A percentile compares a stretch with the other conserved stretches of the same genome.
Evolutionary conservation across 1,284 basidiomycete genomes (phyloP).

Genomic region (Ceratobasidium sp.): DNA sequence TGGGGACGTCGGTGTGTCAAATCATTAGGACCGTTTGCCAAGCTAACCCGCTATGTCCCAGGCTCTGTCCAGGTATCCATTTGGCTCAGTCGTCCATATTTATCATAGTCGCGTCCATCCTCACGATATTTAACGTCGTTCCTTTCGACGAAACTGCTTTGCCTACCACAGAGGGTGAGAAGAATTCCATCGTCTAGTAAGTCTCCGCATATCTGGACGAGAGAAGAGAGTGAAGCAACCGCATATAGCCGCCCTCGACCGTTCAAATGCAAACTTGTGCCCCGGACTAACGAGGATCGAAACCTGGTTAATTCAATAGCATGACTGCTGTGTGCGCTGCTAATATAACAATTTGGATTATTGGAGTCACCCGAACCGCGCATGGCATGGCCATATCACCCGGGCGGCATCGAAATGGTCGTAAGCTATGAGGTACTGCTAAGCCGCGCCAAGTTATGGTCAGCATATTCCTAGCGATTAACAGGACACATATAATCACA

Average conservation of each 20-base stretch:
- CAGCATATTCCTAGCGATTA: no score
- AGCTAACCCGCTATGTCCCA: background rate
- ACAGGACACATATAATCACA: no score
- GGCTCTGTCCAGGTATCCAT: constrained; percentile 28
- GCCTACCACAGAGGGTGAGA: background rate
- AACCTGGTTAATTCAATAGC: background rate
- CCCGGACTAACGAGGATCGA: background rate
- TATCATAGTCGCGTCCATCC: constrained; percentile 12
- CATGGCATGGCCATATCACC: no score
- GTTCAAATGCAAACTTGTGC: constrained; percentile 18
- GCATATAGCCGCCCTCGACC: constrained; percentile 9
- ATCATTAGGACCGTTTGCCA: background rate
- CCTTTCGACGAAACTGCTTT: background rate
- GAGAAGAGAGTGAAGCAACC: no score
- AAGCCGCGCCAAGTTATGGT: no score
- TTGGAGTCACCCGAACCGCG: no score
- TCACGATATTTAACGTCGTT: background rate
- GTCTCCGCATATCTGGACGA: background rate
- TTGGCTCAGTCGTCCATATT: constrained; percentile 29
- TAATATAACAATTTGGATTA: no score
- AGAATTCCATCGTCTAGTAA: constrained; percentile 13
- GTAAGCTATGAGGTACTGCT: no score
- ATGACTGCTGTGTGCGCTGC: background rate
- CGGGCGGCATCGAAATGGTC: no score
- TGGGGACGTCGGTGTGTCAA: constrained; percentile 32